A percentile compares a stretch with the other conserved stretches of the same genome.
These are phyloP conservation scores for Penium margaritaceum DNA, from an alignment of 139 green algal genomes.

Conservation along the genomic window DNA sequence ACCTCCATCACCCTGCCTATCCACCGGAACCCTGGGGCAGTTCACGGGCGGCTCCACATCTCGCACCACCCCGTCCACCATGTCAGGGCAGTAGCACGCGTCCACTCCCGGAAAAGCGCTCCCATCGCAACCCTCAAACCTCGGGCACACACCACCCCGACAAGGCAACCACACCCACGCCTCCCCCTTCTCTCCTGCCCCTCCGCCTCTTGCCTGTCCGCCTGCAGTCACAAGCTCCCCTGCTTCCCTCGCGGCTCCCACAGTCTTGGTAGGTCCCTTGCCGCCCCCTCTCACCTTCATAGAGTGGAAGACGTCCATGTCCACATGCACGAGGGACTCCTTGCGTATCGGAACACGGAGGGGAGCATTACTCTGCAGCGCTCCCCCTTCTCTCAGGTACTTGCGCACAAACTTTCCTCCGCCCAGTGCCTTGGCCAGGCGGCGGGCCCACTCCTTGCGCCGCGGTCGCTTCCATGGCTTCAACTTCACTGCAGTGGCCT, in stretches of 20 bases:
- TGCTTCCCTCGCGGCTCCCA: background rate
- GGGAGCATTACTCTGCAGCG: background rate
- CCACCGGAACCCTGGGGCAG: background rate
- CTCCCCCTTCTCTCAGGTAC: conserved; percentile 1
- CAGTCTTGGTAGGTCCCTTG: background rate
- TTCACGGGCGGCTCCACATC: conserved; percentile 1
- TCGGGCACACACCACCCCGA: no score
- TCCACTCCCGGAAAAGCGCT: background rate
- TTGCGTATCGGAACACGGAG: background rate
- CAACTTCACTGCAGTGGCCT: no score
- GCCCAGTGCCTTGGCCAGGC: background rate
- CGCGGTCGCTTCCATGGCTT: background rate
- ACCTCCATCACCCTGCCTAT: no score
- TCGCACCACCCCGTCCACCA: background rate
- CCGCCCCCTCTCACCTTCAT: background rate
- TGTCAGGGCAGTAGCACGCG: background rate
- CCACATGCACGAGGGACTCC: background rate
- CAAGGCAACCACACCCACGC: no score
- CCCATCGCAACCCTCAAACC: no score
- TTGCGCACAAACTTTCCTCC: no score
- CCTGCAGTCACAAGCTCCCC: background rate
- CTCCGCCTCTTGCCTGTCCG: background rate
- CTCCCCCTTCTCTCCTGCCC: no score
- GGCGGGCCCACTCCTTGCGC: background rate
- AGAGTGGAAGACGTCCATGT: background rate